phyloP scores from a whole-genome alignment of 805 yeast genomes.

The Isabelozyma heimii region DNA sequence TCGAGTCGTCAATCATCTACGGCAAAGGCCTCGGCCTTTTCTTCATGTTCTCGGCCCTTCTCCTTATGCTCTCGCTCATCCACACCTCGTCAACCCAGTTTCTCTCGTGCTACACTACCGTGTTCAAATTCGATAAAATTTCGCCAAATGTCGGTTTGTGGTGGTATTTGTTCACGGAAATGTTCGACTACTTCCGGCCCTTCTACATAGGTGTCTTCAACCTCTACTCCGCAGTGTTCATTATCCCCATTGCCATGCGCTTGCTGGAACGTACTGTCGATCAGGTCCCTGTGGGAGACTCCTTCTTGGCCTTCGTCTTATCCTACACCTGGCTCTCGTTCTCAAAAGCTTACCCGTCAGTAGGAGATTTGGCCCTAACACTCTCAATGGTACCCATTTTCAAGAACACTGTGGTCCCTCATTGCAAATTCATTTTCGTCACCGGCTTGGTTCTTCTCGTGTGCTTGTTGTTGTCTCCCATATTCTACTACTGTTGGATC shows the following conservation, averaged over 20 bases:
- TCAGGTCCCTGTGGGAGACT: constrained; percentile 34
- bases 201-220: constrained; percentile 86
- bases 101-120: constrained; percentile 48
- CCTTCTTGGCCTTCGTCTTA: constrained; percentile 53
- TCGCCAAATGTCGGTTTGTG: constrained; percentile 92
- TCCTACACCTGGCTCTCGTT: constrained; percentile 48
- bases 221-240: constrained; percentile 61
- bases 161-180: constrained; percentile 98
- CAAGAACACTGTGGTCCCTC: constrained; percentile 45
- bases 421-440: constrained; percentile 45
- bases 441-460: constrained; percentile 46
- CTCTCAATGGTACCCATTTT: constrained; percentile 41
- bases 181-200: constrained; percentile 83
- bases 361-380: constrained; percentile 65
- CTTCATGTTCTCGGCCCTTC: constrained; percentile 13
- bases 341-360: constrained; percentile 81
- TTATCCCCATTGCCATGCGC: constrained; percentile 72
- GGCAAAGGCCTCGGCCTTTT: constrained; percentile 17
- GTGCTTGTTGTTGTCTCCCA: constrained; percentile 71
- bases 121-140: constrained; percentile 62
- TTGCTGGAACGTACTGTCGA: constrained; percentile 35
- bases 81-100: constrained; percentile 25
- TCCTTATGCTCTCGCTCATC: constrained; percentile 23
- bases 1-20: not conserved
- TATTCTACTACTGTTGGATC: constrained; percentile 93